These are phyloP conservation scores for Zygotorulaspora sp. DNA, from an alignment of 805 yeast species.

Conservation along the genomic window DNA sequence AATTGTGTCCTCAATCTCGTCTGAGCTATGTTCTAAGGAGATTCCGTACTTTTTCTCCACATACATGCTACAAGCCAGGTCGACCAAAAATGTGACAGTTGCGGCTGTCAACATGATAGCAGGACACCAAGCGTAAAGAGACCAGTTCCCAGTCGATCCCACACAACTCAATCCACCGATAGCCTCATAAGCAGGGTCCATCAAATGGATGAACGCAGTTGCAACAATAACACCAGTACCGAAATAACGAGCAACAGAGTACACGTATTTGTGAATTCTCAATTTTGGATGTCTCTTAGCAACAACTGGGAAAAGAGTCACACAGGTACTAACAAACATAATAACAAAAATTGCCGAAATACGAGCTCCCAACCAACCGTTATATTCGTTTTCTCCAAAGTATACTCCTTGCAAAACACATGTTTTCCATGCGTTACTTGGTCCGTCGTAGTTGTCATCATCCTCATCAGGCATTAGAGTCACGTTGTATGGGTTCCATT, in stretches of 20 bases:
- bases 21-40: conserved; percentile 24
- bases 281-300: conserved; percentile 39
- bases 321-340: conserved; percentile 44
- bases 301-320: conserved; percentile 43
- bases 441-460: conserved; percentile 27
- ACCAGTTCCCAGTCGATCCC: conserved; percentile 43
- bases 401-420: conserved; percentile 42
- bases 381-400: conserved; percentile 39
- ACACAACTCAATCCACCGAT: conserved; percentile 36
- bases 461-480: conserved; percentile 30
- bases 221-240: conserved; percentile 78
- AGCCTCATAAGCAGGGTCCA: conserved; percentile 46
- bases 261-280: conserved; percentile 39
- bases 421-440: conserved; percentile 37
- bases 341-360: conserved; percentile 61
- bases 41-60: conserved; percentile 38
- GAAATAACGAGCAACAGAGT: conserved; percentile 40
- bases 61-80: conserved; percentile 38
- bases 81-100: conserved; percentile 40
- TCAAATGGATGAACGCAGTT: conserved; percentile 66
- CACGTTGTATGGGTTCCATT: conserved; percentile 21
- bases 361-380: conserved; percentile 44
- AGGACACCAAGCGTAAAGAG: conserved; percentile 43
- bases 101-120: conserved; percentile 43
- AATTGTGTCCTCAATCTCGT: conserved; percentile 17